A percentile compares a stretch with the other conserved stretches of the same genome.
phyloP scores from a whole-genome alignment of 768 basidiomycete species.

The Calocybe gangraenosa region DNA sequence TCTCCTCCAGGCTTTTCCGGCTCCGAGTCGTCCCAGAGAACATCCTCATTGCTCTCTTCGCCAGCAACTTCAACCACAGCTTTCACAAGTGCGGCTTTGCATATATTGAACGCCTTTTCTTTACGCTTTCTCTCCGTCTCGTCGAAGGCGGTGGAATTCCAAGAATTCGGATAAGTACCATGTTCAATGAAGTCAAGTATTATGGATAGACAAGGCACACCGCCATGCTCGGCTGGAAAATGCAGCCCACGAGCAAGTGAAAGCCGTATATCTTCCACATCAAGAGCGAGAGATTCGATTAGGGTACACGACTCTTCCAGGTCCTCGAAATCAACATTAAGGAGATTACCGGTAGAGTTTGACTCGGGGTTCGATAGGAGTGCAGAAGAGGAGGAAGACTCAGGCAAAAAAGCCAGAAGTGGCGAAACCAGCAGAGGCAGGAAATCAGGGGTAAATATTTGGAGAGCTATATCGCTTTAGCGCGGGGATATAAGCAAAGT shows the following conservation, averaged over 20 bases:
- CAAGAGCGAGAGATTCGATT: conserved; percentile 73
- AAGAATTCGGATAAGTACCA: conserved; percentile 63
- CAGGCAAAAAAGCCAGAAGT: conserved; percentile 58
- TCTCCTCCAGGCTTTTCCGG: conserved; percentile 56
- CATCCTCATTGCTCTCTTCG: conserved; percentile 72
- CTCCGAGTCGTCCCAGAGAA: conserved; percentile 69
- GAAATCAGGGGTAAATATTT: conserved; percentile 57
- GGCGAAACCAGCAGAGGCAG: conserved; percentile 60
- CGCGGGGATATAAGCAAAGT: neutral
- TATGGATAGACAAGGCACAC: conserved; percentile 52
- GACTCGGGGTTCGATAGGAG: conserved; percentile 35
- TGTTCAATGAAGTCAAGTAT: conserved; percentile 75
- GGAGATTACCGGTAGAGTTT: conserved; percentile 39
- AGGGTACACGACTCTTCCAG: conserved; percentile 73
- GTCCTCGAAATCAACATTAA: conserved; percentile 65
- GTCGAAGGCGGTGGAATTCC: conserved; percentile 43
- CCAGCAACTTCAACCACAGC: conserved; percentile 83
- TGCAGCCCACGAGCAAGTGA: conserved; percentile 64
- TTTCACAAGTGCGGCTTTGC: conserved; percentile 84
- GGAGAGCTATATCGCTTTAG: conserved; percentile 35
- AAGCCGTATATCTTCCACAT: conserved; percentile 71
- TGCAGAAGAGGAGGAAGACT: conserved; percentile 34
- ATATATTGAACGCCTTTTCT: conserved; percentile 72
- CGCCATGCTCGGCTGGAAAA: conserved; percentile 53
- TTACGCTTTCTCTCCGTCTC: conserved; percentile 53